Percentiles rank a stretch among this genome's conserved stretches.
phyloP scores from a whole-genome alignment of 805 yeast species.

The Nadsonia fulvescens region DNA sequence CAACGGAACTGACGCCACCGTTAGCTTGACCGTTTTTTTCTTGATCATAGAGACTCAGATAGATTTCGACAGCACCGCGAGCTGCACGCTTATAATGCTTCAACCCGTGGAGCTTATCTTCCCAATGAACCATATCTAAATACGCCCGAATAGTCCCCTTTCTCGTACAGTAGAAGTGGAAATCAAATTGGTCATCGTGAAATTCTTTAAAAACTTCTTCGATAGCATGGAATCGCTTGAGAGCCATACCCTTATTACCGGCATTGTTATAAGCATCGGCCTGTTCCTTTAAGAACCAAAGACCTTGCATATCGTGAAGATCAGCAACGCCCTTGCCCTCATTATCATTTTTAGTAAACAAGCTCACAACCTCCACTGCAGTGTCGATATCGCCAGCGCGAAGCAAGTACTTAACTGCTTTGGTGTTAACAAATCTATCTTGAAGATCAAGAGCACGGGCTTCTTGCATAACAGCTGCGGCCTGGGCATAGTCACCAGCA shows the following conservation, averaged over 20 bases:
- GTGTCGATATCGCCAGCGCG: conserved; percentile 58
- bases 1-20: conserved; percentile 4
- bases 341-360: conserved; percentile 77
- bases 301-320: conserved; percentile 75
- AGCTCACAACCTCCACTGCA: conserved; percentile 54
- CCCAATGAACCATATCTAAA: conserved; percentile 65
- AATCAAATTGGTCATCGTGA: conserved; percentile 76
- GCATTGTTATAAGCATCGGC: conserved; percentile 66
- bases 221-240: conserved; percentile 59
- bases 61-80: conserved; percentile 41
- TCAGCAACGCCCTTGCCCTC: conserved; percentile 72
- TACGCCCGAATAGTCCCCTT: conserved; percentile 82
- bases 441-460: conserved; percentile 69
- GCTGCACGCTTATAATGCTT: conserved; percentile 60
- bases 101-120: conserved; percentile 47
- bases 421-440: conserved; percentile 82
- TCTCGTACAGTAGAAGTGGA: conserved; percentile 83
- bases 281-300: conserved; percentile 71
- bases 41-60: conserved; percentile 24
- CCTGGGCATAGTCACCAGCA: conserved; percentile 38
- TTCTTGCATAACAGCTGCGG: conserved; percentile 45
- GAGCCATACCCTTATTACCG: conserved; percentile 48
- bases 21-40: conserved; percentile 8
- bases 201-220: conserved; percentile 51
- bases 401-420: conserved; percentile 65